A percentile compares a stretch with the other conserved stretches of the same genome.
Conservation (phyloP, 2,329 filamentous ascomycete genomes). For the Cordyceps tenuipes region DNA sequence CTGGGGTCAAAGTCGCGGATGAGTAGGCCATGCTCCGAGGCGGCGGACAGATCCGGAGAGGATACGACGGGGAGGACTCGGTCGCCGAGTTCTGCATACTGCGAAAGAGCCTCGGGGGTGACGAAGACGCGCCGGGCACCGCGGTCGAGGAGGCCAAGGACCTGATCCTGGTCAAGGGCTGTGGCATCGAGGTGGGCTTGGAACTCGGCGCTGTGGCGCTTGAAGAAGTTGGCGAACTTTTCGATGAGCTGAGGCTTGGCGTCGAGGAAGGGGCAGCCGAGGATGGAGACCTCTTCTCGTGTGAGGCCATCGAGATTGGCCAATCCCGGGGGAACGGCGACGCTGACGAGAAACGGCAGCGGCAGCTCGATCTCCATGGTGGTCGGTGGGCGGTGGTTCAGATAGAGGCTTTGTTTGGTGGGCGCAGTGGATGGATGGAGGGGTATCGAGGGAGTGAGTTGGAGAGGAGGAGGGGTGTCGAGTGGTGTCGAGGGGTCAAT, state of each 20-base stretch:
- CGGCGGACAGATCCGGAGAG: conserved; percentile 36
- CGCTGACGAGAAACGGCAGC: conserved; percentile 53
- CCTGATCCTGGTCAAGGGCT: conserved; percentile 57
- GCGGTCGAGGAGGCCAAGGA: conserved; percentile 73
- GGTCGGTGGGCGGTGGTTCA: conserved; percentile 8
- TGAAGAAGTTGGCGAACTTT: conserved; percentile 39
- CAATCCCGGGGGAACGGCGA: conserved; percentile 42
- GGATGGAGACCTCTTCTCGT: conserved; percentile 47
- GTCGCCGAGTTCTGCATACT: conserved; percentile 46
- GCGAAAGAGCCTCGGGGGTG: conserved; percentile 55
- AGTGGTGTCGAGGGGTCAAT: neutral
- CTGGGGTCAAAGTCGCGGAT: conserved; percentile 43
- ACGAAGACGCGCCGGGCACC: conserved; percentile 84
- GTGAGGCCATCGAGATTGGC: conserved; percentile 44
- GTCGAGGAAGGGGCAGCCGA: conserved; percentile 52
- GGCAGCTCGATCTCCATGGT: conserved; percentile 57
- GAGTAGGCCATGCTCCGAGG: conserved; percentile 42
- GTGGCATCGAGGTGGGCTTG: conserved; percentile 72
- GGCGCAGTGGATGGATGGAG: neutral
- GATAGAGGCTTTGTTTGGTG: neutral
- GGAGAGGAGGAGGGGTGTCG: neutral
- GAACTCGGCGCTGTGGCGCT: conserved; percentile 41
- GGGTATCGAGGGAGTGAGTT: neutral
- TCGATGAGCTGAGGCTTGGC: conserved; percentile 40
- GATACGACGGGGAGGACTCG: conserved; percentile 46